Base-by-base conservation (phyloP, 2,329 filamentous ascomycete genomes). In the Setomelanomma holmii region DNA sequence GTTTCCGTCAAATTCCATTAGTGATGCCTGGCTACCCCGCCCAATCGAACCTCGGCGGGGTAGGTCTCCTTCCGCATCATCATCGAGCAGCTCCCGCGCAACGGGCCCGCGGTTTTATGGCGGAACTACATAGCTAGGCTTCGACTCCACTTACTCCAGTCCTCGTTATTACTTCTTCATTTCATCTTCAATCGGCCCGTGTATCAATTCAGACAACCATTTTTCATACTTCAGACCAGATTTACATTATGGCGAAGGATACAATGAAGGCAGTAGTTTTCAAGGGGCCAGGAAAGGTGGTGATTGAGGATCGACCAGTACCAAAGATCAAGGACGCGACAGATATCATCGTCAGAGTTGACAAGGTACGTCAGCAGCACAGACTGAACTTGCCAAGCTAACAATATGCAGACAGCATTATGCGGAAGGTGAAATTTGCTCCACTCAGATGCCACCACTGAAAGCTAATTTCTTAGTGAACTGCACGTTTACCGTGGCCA, bases 231-330 rank as follows among this genome's bases (percentile, higher is more conserved):
- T 14, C 20, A 5, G n/a, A 14, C 16, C 4, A 5, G 14, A 40
- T n/a, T 14, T 33, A 11, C 39, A 60, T n/a, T 27, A 64, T 69
- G 64, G 38, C 57, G 5, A 56, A 61, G 39, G 57, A 59, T 20
- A 69, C 84, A 0, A 96, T 97, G 93, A 89, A 90, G 74, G 91
- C 91, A 23, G 90, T 97, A 23, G 84, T 96, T 48, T 96, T 96
- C 78, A 88, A 93, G 56, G 91, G 89, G 2, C 88, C 89, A 4
- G 82, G 84, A 66, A 86, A 90, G 68, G 82, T 96, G 48, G 87
- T 84, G 1, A 76, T 97, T 49, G 89, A 96, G 76, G 86, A 95
- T 53, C 84, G 90, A 17, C 91, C 91, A 0, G 82, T 93, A 11
- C 93, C 93, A 1, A 83, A 85, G 61, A 82, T 96, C 58, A 80